Evolutionary conservation across 2,329 filamentous ascomycete species (phyloP), one percentile per base, ranked within the genome.

Genomic region (Trichoderma sp.): DNA sequence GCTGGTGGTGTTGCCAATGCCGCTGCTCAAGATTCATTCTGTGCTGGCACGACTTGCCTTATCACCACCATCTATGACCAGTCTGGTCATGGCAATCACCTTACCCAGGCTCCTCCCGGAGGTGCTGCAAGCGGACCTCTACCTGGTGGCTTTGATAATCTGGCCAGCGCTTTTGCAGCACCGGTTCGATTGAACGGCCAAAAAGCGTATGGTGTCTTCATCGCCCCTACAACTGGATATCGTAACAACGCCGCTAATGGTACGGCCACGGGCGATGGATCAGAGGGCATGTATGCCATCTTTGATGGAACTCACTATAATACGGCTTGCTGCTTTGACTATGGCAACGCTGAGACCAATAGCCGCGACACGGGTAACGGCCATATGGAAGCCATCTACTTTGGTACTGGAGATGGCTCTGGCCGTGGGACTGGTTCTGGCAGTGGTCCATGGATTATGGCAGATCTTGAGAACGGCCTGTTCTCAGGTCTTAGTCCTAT

Each of bases 191-290:
- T 69, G 14, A 61, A 61, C 11, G 66, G 66, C 26, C 66, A 69
- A n/a, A 69, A 69, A 36, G 66, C 56, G 21, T 69, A 69, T n/a
- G 66, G 66, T 28, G 66, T 69, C 53, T 69, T 69, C 28, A 69
- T 69, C 36, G 53, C 66, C 1, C 66, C 66, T 14, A 36, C 12
- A 7, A 69, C 66, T 26, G 66, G 66, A 14, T 69, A 69, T n/a
- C 56, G 66, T 28, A 69, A 69, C 28, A 69, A 69, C 28, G n/a
- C 56, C 6, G 24, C 32, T 15, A 61, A 36, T 9, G 66, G 66
- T 5, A 61, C 36, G 11, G 66, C 66, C 4, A 61, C 24, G 18
- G 66, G 56, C 1, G 66, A 69, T 6, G 56, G 26, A 5, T 9
- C 66, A 5, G 26, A 69, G 36, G 66, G 66, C 14, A 3, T 69